phyloP scores from a whole-genome alignment of 768 basidiomycete species.

The Pisolithus tinctorius region DNA sequence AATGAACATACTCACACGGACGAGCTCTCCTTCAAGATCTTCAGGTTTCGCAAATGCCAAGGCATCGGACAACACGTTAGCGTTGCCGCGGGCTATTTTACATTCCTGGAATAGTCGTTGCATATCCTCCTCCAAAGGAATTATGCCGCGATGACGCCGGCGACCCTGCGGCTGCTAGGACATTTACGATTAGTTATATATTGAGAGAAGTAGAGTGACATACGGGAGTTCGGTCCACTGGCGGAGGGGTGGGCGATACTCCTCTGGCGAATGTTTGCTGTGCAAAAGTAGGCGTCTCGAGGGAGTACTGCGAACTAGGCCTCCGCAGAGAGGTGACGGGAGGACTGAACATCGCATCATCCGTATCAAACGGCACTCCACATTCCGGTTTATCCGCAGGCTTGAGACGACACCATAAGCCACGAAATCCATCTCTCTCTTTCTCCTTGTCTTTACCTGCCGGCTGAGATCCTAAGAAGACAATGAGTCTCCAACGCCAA shows the following conservation, averaged over 20 bases:
- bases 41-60: conserved; percentile 65
- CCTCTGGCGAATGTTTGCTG: conserved; percentile 28
- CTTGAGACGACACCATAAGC: conserved; percentile 77
- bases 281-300: conserved; percentile 33
- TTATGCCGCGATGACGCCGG: conserved; percentile 33
- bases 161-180: conserved; percentile 7
- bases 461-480: conserved; percentile 12
- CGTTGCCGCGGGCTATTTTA: conserved; percentile 77
- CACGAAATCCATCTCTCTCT: conserved; percentile 52
- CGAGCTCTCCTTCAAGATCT: conserved; percentile 56
- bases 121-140: conserved; percentile 82
- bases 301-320: conserved; percentile 21
- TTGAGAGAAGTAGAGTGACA: background rate
- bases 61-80: conserved; percentile 63
- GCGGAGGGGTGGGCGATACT: conserved; percentile 18
- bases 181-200: background rate
- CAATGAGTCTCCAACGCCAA: background rate
- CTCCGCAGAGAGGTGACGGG: conserved; percentile 35
- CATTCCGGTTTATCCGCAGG: conserved; percentile 75
- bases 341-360: conserved; percentile 77
- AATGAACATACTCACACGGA: conserved; percentile 43
- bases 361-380: conserved; percentile 72
- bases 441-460: conserved; percentile 25
- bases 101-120: conserved; percentile 80
- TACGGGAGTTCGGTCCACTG: conserved; percentile 21